These are phyloP conservation scores for Trichoderma koningiopsis DNA, from an alignment of 2,329 filamentous ascomycete species.

Conservation along the genomic window DNA sequence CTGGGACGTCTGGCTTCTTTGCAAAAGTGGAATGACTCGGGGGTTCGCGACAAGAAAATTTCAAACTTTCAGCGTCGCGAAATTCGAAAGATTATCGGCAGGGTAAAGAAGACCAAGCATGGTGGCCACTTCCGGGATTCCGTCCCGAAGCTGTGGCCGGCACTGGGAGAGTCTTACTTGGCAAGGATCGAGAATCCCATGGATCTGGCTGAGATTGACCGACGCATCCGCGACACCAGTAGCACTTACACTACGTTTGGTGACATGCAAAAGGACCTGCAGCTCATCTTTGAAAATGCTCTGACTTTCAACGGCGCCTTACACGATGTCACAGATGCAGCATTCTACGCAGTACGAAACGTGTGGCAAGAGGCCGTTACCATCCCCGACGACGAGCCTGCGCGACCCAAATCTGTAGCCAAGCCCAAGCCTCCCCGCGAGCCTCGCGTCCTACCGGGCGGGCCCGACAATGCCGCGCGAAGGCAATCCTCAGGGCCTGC, in stretches of 20 bases:
- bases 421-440: constrained; percentile 44
- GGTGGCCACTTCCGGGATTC: constrained; percentile 75
- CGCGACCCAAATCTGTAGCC: constrained; percentile 56
- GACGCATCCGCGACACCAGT: constrained; percentile 69
- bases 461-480: constrained; percentile 28
- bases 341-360: constrained; percentile 57
- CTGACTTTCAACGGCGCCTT: constrained; percentile 77
- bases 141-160: constrained; percentile 74
- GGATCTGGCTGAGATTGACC: constrained; percentile 82
- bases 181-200: constrained; percentile 74
- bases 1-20: constrained; percentile 35
- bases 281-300: constrained; percentile 78
- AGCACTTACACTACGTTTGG: constrained; percentile 66
- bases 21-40: constrained; percentile 46
- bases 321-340: constrained; percentile 69
- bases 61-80: constrained; percentile 63
- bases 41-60: constrained; percentile 53
- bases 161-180: constrained; percentile 72
- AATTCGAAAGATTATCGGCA: constrained; percentile 66
- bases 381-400: constrained; percentile 55
- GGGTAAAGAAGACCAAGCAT: constrained; percentile 83
- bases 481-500: constrained; percentile 38
- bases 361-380: constrained; percentile 51
- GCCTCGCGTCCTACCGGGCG: constrained; percentile 34
- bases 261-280: constrained; percentile 72